Conservation (phyloP, 805 yeast species). For the Candida railenensis region DNA sequence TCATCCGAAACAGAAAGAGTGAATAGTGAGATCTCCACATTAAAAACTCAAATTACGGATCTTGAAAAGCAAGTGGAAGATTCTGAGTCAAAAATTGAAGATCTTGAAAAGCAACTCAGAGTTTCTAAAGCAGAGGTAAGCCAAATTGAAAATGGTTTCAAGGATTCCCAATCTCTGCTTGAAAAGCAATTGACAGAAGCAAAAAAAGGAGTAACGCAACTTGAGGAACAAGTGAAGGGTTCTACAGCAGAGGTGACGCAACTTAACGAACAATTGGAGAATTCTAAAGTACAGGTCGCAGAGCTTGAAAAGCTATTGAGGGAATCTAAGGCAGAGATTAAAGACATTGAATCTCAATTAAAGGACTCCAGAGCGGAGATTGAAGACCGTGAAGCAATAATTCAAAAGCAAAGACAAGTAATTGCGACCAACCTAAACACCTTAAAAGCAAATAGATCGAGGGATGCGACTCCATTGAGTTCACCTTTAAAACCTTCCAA, state of each 20-base stretch:
- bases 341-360: background rate
- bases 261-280: background rate
- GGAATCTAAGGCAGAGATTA: background rate
- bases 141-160: background rate
- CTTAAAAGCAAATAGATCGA: conserved; percentile 5
- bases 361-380: background rate
- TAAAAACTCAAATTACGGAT: background rate
- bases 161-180: background rate
- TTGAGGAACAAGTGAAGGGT: background rate
- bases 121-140: background rate
- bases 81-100: background rate
- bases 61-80: background rate
- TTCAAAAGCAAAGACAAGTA: conserved; percentile 8
- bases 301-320: background rate
- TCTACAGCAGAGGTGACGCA: background rate
- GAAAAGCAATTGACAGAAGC: too few relatives aligned
- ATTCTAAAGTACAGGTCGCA: background rate
- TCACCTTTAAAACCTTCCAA: background rate
- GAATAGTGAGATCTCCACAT: too few relatives aligned
- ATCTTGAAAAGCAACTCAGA: background rate
- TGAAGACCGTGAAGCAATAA: background rate
- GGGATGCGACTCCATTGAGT: background rate
- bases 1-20: too few relatives aligned
- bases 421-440: conserved; percentile 8
- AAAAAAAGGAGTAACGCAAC: too few relatives aligned